A percentile compares a stretch with the other conserved stretches of the same genome.
These are phyloP conservation scores for Ogataea saltuana DNA, from an alignment of 805 yeast species.

Conservation along the genomic window DNA sequence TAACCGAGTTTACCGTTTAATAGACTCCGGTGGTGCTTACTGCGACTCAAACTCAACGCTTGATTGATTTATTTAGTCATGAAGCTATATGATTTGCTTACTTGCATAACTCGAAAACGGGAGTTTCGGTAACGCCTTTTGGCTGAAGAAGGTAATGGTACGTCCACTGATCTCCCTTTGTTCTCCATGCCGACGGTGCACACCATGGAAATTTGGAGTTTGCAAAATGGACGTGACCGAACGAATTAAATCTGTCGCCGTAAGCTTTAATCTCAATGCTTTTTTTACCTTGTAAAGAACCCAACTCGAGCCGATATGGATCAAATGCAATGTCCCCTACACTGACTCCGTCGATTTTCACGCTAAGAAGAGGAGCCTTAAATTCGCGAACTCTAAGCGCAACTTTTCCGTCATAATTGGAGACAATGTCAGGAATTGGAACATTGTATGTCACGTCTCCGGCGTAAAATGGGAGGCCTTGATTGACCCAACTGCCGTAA, in stretches of 20 bases:
- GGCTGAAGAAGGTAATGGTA: conserved; percentile 3
- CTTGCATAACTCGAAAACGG: not conserved
- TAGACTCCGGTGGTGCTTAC: no score
- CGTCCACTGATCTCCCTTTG: conserved; percentile 6
- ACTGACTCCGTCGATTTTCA: conserved; percentile 6
- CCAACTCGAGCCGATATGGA: conserved; percentile 9
- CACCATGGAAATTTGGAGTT: conserved; percentile 13
- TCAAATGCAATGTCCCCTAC: conserved; percentile 10
- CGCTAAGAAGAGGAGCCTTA: conserved; percentile 9
- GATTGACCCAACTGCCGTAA: conserved; percentile 12
- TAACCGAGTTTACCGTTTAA: no score
- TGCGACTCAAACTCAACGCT: no score
- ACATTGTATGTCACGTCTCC: conserved; percentile 12
- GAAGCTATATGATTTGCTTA: no score
- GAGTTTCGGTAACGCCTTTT: conserved; percentile 2
- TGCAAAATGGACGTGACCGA: conserved; percentile 10
- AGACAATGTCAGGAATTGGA: conserved; percentile 6
- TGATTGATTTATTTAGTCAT: no score
- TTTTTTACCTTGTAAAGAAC: conserved; percentile 6
- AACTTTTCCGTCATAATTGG: not conserved
- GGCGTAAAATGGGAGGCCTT: conserved; percentile 16
- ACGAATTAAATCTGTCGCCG: conserved; percentile 7
- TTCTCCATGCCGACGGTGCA: conserved; percentile 7
- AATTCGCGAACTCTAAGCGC: conserved; percentile 8
- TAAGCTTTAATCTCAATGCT: conserved; percentile 4